Percentiles rank a stretch among this genome's conserved stretches.
These are phyloP conservation scores for Oryza rufipogon DNA, from an alignment of 176 grass and related monocot species.

Conservation along the genomic window DNA sequence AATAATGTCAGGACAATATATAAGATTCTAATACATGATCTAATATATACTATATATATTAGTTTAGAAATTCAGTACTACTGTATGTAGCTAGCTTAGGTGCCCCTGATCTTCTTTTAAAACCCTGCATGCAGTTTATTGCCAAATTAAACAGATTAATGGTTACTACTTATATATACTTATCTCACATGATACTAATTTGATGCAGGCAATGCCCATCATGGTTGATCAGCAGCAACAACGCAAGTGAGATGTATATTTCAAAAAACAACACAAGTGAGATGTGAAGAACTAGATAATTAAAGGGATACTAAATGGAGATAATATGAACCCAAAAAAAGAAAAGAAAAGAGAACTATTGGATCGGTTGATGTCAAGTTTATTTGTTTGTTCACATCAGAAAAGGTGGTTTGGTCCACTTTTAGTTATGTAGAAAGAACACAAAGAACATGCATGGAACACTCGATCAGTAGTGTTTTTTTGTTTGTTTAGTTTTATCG, in stretches of 20 bases:
- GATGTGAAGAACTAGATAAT: conserved; percentile 1
- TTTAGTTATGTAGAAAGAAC: conserved; percentile 42
- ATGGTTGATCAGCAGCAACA: conserved; percentile 42
- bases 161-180: neutral
- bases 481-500: conserved; percentile 27
- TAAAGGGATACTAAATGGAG: conserved; percentile 25
- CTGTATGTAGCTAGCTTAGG: neutral
- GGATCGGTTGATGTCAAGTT: conserved; percentile 48
- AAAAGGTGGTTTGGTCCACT: conserved; percentile 34
- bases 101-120: neutral
- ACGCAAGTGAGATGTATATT: conserved; percentile 29
- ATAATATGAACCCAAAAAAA: neutral
- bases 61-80: too few species aligned
- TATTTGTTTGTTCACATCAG: conserved; percentile 54
- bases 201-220: conserved; percentile 59
- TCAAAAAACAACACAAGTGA: conserved; percentile 35
- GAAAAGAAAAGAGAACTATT: neutral
- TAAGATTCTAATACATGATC: too few species aligned
- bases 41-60: neutral
- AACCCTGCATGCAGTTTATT: neutral
- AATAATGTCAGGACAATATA: neutral
- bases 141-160: neutral
- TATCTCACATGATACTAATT: neutral
- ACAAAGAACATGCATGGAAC: conserved; percentile 3
- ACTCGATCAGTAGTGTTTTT: conserved; percentile 35